Percentiles rank a stretch among this genome's conserved stretches.
phyloP scores from a whole-genome alignment of 495 filamentous ascomycete species.

The Penicillium tannophilum region DNA sequence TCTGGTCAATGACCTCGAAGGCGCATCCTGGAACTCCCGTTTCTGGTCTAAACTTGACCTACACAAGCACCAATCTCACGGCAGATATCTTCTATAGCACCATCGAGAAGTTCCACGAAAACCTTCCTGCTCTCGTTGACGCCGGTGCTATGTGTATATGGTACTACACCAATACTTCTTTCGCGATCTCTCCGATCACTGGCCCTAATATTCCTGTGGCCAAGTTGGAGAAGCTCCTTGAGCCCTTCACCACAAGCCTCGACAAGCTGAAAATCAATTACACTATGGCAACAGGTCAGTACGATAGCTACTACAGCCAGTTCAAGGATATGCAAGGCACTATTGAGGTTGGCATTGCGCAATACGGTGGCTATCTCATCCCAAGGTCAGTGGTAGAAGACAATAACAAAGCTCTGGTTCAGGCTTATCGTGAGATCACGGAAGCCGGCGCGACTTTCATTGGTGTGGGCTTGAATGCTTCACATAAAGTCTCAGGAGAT shows the following conservation, averaged over 20 bases:
- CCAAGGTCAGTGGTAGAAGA: constrained; percentile 37
- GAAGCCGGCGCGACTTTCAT: constrained; percentile 49
- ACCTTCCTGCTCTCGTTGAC: constrained; percentile 49
- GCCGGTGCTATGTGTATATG: constrained; percentile 56
- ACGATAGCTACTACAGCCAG: constrained; percentile 46
- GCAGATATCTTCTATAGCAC: constrained; percentile 48
- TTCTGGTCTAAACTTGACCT: constrained; percentile 34
- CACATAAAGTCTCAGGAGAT: constrained; percentile 42
- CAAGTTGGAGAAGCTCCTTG: constrained; percentile 27
- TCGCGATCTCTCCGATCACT: constrained; percentile 46
- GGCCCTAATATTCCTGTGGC: constrained; percentile 35
- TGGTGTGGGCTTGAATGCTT: constrained; percentile 45
- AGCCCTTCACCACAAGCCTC: constrained; percentile 34
- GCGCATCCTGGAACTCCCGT: constrained; percentile 41
- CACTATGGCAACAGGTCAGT: constrained; percentile 30
- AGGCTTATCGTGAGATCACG: constrained; percentile 40
- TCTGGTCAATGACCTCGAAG: constrained; percentile 57
- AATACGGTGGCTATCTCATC: constrained; percentile 21
- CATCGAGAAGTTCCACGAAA: constrained; percentile 40
- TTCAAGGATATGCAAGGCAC: constrained; percentile 34
- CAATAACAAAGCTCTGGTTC: constrained; percentile 50
- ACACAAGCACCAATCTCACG: constrained; percentile 26
- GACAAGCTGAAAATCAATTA: constrained; percentile 34
- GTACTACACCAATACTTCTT: constrained; percentile 49
- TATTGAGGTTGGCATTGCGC: constrained; percentile 16